A percentile compares a stretch with the other conserved stretches of the same genome.
Conservation (phyloP, 2,329 filamentous ascomycete genomes). For the Rugonectria rugulosa region DNA sequence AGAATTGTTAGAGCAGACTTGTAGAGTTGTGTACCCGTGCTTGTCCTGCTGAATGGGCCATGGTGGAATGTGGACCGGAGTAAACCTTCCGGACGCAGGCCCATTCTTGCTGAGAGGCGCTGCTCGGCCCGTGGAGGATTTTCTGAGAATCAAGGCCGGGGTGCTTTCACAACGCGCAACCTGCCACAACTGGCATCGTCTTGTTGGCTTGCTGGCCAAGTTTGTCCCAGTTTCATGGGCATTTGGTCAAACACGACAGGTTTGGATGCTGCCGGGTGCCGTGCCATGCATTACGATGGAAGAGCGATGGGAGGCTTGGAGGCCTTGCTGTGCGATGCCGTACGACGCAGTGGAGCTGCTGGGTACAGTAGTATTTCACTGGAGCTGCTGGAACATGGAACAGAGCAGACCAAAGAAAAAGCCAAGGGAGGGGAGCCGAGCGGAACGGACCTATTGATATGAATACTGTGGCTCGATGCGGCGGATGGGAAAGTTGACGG, state of each 20-base stretch:
- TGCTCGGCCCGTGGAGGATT: neutral
- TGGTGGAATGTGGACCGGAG: conserved; percentile 26
- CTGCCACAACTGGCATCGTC: neutral
- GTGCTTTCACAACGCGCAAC: neutral
- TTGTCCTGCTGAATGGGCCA: neutral
- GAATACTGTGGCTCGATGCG: neutral
- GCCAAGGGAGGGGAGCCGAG: neutral
- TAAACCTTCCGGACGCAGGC: conserved; percentile 19
- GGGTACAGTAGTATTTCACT: neutral
- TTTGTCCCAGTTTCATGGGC: conserved; percentile 6
- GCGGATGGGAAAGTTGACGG: too few relatives aligned
- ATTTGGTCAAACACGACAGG: neutral
- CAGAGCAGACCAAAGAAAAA: neutral
- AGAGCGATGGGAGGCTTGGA: too few relatives aligned
- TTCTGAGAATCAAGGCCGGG: conserved; percentile 9
- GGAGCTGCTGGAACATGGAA: neutral
- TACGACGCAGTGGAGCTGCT: conserved; percentile 1
- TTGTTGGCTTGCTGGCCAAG: conserved; percentile 5
- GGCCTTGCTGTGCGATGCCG: neutral
- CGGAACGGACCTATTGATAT: neutral
- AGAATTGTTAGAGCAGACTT: conserved; percentile 30
- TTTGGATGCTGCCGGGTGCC: too few relatives aligned
- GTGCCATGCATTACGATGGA: too few relatives aligned
- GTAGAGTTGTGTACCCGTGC: conserved; percentile 26
- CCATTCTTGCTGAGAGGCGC: neutral